Conservation (phyloP, 2,329 filamentous ascomycete genomes). For the Aspergillus thermomutatus region DNA sequence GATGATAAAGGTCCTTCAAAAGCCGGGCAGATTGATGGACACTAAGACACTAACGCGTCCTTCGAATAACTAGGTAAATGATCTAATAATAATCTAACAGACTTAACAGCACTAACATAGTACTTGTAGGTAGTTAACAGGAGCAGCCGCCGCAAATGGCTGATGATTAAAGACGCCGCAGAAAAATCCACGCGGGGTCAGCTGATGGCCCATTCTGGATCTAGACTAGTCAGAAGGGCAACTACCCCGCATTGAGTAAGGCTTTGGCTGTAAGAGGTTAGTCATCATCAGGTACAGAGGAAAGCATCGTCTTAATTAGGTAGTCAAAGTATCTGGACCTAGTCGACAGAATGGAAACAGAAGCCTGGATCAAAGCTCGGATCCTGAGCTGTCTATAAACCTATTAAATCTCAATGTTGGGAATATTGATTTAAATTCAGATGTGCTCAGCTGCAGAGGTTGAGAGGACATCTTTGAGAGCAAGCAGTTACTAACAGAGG, state of each 20-base stretch:
- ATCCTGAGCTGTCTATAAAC: not conserved
- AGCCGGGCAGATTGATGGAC: not conserved
- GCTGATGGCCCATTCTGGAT: conserved; percentile 15
- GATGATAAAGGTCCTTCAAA: not conserved
- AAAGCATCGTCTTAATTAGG: no score
- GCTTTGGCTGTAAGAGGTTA: not conserved
- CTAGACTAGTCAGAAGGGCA: conserved; percentile 10
- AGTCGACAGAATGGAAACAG: not conserved
- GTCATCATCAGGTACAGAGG: not conserved
- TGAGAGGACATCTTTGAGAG: not conserved
- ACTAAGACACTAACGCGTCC: not conserved
- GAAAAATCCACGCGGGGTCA: conserved; percentile 19
- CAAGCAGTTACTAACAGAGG: not conserved
- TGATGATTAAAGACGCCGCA: not conserved
- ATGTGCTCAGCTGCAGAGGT: not conserved
- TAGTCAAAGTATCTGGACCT: not conserved
- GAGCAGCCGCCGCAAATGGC: not conserved
- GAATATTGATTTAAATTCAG: not conserved
- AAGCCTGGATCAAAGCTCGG: no score
- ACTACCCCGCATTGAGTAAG: conserved; percentile 22
- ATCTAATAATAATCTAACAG: not conserved
- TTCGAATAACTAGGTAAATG: no score
- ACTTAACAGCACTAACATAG: no score
- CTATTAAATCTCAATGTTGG: not conserved
- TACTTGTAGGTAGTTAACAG: not conserved